A percentile compares a stretch with the other conserved stretches of the same genome.
Evolutionary conservation across 179 eudicot species (phyloP).

Genomic region (Beta corolliflora): DNA sequence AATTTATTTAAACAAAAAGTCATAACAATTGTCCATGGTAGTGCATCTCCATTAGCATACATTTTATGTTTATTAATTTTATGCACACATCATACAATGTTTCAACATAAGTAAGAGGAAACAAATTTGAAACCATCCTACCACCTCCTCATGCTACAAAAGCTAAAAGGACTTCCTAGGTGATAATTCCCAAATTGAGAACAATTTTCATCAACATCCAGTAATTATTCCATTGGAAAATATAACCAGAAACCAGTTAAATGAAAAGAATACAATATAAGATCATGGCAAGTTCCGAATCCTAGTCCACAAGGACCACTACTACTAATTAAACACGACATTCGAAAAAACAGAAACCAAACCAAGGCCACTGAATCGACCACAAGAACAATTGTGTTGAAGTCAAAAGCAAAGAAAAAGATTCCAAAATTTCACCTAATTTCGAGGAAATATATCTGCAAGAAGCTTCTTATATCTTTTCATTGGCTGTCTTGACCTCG

Average conservation of each 20-base stretch:
- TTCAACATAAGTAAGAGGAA: not conserved
- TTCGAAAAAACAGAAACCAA: slow-evolving; percentile 4
- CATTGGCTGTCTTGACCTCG: slow-evolving; percentile 92
- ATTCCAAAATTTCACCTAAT: slow-evolving; percentile 53
- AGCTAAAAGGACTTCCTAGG: not conserved
- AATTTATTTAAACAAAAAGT: not conserved
- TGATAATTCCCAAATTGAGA: not conserved
- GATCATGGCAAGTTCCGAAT: not conserved
- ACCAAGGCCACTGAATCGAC: not conserved
- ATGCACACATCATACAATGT: not conserved
- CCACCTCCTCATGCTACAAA: not conserved
- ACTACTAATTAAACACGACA: slow-evolving; percentile 1
- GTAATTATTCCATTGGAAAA: not conserved
- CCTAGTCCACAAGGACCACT: not conserved
- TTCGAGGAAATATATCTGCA: slow-evolving; percentile 76
- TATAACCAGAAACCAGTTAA: not conserved
- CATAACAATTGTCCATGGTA: not conserved
- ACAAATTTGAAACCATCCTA: too few relatives aligned
- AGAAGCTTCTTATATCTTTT: slow-evolving; percentile 88
- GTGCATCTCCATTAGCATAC: not conserved
- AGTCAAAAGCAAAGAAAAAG: not conserved
- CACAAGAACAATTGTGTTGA: slow-evolving; percentile 5
- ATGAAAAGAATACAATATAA: not conserved
- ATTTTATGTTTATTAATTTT: not conserved
- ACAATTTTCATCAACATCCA: not conserved